These are phyloP conservation scores for Neurospora sp. DNA, from an alignment of 495 filamentous ascomycete species.

Conservation along the genomic window DNA sequence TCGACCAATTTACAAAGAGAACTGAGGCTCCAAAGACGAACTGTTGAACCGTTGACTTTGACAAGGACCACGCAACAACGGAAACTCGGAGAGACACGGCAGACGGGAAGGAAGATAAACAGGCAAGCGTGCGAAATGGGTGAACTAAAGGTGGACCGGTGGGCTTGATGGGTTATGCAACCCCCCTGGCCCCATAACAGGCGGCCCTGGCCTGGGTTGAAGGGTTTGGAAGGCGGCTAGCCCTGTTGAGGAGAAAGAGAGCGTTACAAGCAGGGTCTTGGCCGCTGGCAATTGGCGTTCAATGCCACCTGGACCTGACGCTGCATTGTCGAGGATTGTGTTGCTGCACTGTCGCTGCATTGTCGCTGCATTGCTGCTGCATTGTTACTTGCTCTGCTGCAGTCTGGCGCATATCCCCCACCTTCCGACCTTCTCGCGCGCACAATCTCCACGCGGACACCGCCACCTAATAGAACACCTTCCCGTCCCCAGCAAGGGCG, in stretches of 20 bases:
- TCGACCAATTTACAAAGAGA: neutral
- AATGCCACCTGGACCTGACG: neutral
- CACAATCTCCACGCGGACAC: neutral
- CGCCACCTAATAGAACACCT: neutral
- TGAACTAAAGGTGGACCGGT: neutral
- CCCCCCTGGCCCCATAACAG: neutral
- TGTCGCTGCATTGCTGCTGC: neutral
- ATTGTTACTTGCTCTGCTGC: neutral
- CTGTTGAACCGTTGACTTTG: neutral
- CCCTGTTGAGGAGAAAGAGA: neutral
- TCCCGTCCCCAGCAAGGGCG: neutral
- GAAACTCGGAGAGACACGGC: neutral
- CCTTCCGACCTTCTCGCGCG: neutral
- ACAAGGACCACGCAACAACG: neutral
- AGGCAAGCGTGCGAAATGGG: neutral
- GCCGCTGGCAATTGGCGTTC: neutral
- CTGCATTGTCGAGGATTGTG: neutral
- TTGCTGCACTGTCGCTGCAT: neutral
- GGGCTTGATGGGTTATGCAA: neutral
- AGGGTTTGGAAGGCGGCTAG: neutral
- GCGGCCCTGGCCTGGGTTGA: neutral
- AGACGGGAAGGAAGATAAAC: neutral
- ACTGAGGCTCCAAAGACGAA: neutral
- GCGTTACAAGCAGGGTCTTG: neutral
- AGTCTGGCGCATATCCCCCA: neutral